Evolutionary conservation across 1,284 basidiomycete species (phyloP).

Genomic region (Kwoniella shivajii): DNA sequence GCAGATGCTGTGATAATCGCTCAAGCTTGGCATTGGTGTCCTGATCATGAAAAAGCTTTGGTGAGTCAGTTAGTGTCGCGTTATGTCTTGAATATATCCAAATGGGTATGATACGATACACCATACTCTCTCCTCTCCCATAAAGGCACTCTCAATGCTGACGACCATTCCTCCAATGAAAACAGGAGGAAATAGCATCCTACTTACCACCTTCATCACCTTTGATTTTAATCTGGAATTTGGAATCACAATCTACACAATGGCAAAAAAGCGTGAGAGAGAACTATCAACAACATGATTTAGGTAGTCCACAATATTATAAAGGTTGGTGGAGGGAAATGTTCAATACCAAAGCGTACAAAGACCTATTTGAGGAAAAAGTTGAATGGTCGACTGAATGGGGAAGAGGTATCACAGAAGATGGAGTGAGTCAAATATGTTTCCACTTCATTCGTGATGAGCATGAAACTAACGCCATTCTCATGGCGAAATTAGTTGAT

Average conservation of each 20-base stretch:
- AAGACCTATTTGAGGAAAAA: slow-evolving; percentile 32
- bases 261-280: slow-evolving; percentile 32
- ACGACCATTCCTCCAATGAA: slow-evolving; percentile 2
- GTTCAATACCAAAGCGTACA: slow-evolving; percentile 41
- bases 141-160: slow-evolving; percentile 3
- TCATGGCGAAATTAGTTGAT: slow-evolving; percentile 30
- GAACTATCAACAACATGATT: slow-evolving; percentile 39
- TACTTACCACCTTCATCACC: slow-evolving; percentile 50
- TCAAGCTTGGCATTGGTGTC: slow-evolving; percentile 54
- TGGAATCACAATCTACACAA: slow-evolving; percentile 28
- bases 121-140: neutral
- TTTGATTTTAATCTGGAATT: slow-evolving; percentile 54
- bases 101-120: neutral
- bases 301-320: slow-evolving; percentile 50
- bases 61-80: slow-evolving; percentile 34
- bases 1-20: slow-evolving; percentile 52
- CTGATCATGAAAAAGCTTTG: slow-evolving; percentile 46
- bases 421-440: slow-evolving; percentile 25
- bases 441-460: slow-evolving; percentile 4
- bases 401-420: slow-evolving; percentile 35
- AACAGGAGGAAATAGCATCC: slow-evolving; percentile 45
- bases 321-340: slow-evolving; percentile 37
- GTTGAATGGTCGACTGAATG: slow-evolving; percentile 30
- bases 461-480: no score
- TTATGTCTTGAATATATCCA: no score